Evolutionary conservation across 2,329 filamentous ascomycete genomes (phyloP).

Genomic region (Nothophoma quercina): DNA sequence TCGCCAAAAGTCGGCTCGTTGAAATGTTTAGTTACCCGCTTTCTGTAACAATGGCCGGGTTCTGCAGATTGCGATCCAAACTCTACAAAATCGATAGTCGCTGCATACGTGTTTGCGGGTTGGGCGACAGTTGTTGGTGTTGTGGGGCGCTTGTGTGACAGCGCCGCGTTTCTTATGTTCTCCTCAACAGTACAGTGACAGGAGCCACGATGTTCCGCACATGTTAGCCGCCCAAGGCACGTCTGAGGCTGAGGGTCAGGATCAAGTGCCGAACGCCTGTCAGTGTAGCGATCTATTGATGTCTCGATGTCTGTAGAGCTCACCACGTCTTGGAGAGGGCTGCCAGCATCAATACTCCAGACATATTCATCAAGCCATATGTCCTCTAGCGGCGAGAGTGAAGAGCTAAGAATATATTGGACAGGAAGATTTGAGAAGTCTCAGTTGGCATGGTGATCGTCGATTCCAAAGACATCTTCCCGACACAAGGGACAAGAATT

Average conservation of each 20-base stretch:
- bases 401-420: background rate
- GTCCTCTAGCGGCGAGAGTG: background rate
- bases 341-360: background rate
- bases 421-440: background rate
- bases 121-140: background rate
- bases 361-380: conserved; percentile 8
- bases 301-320: background rate
- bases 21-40: conserved; percentile 4
- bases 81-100: background rate
- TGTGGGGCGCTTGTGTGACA: conserved; percentile 1
- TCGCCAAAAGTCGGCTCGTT: background rate
- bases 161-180: background rate
- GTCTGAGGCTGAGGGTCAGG: background rate
- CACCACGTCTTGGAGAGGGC: background rate
- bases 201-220: conserved; percentile 1
- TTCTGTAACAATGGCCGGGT: background rate
- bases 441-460: background rate
- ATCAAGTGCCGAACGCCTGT: background rate
- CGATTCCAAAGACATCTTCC: background rate
- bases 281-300: background rate
- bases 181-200: background rate
- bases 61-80: conserved; percentile 5
- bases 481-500: conserved; percentile 28
- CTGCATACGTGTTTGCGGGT: background rate
- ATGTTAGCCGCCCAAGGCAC: background rate